Conservation (phyloP, 345 rosid genomes). For the Moricandia arvensis region DNA sequence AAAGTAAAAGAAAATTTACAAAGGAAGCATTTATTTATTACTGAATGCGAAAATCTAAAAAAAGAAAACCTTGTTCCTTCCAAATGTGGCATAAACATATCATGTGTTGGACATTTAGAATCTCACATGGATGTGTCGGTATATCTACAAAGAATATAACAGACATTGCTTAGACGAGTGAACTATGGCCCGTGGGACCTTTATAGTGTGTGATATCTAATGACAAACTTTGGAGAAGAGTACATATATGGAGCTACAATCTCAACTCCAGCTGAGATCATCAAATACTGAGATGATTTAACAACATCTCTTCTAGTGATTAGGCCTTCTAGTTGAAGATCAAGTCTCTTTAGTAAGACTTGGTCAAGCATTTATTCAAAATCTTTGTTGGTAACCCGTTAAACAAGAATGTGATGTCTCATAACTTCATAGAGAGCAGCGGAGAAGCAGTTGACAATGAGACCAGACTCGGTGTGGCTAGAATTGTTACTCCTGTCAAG, state of each 20-base stretch:
- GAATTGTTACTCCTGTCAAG: slow-evolving; percentile 49
- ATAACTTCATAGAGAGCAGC: slow-evolving; percentile 52
- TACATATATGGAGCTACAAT: slow-evolving; percentile 53
- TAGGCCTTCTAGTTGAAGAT: slow-evolving; percentile 42
- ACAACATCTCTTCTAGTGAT: slow-evolving; percentile 27
- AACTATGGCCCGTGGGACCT: slow-evolving; percentile 30
- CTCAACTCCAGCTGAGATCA: slow-evolving; percentile 47
- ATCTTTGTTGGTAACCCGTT: slow-evolving; percentile 35
- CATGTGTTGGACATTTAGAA: neutral
- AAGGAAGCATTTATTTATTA: neutral
- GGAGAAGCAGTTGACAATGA: slow-evolving; percentile 51
- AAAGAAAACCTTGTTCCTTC: too few relatives aligned
- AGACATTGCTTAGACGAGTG: neutral
- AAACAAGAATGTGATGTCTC: slow-evolving; percentile 54
- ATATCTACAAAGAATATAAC: neutral
- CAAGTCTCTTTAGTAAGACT: slow-evolving; percentile 45
- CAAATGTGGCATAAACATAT: neutral
- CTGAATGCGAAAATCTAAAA: neutral
- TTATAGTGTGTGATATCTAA: slow-evolving; percentile 51
- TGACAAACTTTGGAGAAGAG: slow-evolving; percentile 53
- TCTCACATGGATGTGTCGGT: neutral
- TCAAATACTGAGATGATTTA: slow-evolving; percentile 32
- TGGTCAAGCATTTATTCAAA: slow-evolving; percentile 49
- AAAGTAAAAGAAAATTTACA: neutral
- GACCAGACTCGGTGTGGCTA: slow-evolving; percentile 54